Base-by-base conservation (phyloP, 164 flowering plant species). In the Magnolia changhungtana region DNA sequence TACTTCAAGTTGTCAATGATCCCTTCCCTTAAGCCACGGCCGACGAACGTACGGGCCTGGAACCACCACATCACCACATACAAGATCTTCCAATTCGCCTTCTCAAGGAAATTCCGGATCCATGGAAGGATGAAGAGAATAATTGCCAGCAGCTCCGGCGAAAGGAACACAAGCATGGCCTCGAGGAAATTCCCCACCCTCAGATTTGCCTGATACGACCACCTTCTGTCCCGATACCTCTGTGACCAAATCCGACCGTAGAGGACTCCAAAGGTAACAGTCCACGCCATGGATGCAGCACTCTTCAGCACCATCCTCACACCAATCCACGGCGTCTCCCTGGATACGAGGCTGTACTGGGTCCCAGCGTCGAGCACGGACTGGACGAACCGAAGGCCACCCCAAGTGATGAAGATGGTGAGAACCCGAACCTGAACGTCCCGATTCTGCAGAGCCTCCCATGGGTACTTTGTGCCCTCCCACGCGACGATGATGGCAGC, bases 41-140 rank as follows among this genome's bases (percentile, higher is more conserved):
- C 98, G 4, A 92, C 95, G 75, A 90, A 96, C 1, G 76, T 83
- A 64, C 93, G 75, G 8, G 83, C 86, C 14, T 96, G 91, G 72
- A 96, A 96, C 99, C 99, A 94, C 99, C 99, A 96, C n/a, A 93
- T 91, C 24, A 91, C 72, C 67, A 76, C 50, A 78, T 88, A 87
- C 11, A 95, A 75, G 19, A 94, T 73, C 79, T 69, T 79, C 89
- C 89, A 94, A 78, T 96, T 82, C 27, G 85, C 74, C 72, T 87
- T 80, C 82, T 96, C 97, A n/a, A 93, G 70, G 59, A 84, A 74
- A 78, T 91, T 96, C 73, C 96, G 74, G 29, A 96, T 67, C 95
- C 95, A 96, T 0, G 99, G 97, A 45, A 92, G 66, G 14, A 91
- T 65, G 69, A 96, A 96, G 1, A 96, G 85, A 31, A 75, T 67